phyloP scores from a whole-genome alignment of 2,329 filamentous ascomycete genomes.

The Colletotrichum cereale region DNA sequence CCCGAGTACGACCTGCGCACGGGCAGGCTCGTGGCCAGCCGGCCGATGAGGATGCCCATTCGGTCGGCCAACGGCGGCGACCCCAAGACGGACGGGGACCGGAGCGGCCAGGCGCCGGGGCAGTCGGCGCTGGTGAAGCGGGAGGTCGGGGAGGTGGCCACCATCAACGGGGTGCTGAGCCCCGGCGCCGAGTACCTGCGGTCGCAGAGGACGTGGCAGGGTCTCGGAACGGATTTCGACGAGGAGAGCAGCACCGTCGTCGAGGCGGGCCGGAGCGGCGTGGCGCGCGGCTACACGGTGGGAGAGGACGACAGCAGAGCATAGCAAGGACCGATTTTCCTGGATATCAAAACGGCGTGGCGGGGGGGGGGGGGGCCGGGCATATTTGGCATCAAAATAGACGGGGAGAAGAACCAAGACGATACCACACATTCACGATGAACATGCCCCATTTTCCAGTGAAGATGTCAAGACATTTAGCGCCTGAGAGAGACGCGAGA shows the following conservation, averaged over 20 bases:
- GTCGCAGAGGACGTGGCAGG: slow-evolving; percentile 89
- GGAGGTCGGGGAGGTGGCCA: slow-evolving; percentile 76
- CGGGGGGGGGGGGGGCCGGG: background rate
- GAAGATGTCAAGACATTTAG: background rate
- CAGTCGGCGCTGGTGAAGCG: slow-evolving; percentile 70
- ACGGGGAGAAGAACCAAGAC: background rate
- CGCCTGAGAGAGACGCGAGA: background rate
- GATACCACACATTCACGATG: slow-evolving; percentile 15
- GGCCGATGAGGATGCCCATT: slow-evolving; percentile 74
- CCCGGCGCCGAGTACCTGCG: slow-evolving; percentile 90
- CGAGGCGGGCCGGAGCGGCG: slow-evolving; percentile 86
- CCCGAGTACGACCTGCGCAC: slow-evolving; percentile 95
- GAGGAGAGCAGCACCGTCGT: slow-evolving; percentile 74
- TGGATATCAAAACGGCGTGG: background rate
- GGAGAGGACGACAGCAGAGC: slow-evolving; percentile 62
- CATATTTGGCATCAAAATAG: background rate
- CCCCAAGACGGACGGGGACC: slow-evolving; percentile 37
- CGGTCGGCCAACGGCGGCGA: slow-evolving; percentile 16
- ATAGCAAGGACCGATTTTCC: background rate
- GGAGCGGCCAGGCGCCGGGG: slow-evolving; percentile 42
- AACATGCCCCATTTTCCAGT: background rate
- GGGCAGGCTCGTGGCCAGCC: slow-evolving; percentile 82
- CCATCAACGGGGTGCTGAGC: slow-evolving; percentile 87
- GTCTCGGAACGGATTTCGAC: slow-evolving; percentile 87
- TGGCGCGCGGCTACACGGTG: slow-evolving; percentile 89